These are phyloP conservation scores for Raffaelea deltoideospora DNA, from an alignment of 2,329 filamentous ascomycete species.

Conservation along the genomic window DNA sequence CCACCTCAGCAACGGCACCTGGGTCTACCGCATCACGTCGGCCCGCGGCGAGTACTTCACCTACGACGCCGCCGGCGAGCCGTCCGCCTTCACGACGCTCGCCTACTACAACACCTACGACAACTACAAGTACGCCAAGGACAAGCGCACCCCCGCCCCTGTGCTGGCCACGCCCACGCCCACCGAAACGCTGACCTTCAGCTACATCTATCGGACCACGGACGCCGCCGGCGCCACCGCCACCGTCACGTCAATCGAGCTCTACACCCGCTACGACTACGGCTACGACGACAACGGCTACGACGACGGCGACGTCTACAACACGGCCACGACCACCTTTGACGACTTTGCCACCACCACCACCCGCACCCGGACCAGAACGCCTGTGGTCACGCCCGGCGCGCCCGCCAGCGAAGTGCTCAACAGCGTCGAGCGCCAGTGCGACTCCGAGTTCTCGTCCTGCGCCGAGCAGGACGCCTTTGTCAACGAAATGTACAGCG, in stretches of 20 bases:
- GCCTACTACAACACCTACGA: background rate
- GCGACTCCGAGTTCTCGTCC: slow-evolving; percentile 1
- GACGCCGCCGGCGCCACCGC: too few relatives aligned
- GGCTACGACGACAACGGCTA: too few relatives aligned
- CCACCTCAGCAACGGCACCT: slow-evolving; percentile 5
- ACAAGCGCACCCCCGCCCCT: background rate
- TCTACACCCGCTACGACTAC: too few relatives aligned
- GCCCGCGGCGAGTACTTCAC: background rate
- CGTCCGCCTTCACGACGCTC: background rate
- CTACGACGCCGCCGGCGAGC: background rate
- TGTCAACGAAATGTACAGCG: slow-evolving; percentile 5
- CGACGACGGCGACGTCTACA: too few relatives aligned
- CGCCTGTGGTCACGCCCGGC: background rate
- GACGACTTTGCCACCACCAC: background rate
- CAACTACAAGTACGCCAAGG: background rate
- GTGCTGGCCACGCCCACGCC: background rate
- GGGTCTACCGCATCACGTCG: slow-evolving; percentile 5
- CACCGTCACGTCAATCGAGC: too few relatives aligned
- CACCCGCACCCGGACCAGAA: background rate
- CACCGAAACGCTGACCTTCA: background rate
- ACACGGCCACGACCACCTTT: too few relatives aligned
- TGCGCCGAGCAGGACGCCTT: slow-evolving; percentile 8
- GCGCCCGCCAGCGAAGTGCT: too few relatives aligned
- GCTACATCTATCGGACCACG: background rate
- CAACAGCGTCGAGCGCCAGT: slow-evolving; percentile 1